Conservation (phyloP, 371 early-diverging fungal genomes). For the Coemansia linderi region DNA sequence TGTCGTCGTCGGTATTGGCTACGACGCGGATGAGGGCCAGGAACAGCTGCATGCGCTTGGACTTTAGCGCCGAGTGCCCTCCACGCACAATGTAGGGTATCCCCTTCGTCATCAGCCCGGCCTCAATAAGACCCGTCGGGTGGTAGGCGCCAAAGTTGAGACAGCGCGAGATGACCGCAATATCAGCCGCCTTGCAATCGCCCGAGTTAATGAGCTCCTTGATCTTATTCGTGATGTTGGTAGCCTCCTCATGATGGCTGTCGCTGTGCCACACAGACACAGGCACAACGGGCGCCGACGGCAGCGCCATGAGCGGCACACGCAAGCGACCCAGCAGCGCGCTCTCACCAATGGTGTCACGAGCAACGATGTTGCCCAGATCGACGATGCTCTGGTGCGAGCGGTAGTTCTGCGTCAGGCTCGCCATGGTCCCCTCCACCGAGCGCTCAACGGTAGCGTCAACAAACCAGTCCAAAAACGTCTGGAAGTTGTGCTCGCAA, state of each 20-base stretch:
- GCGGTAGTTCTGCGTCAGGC: slow-evolving; percentile 63
- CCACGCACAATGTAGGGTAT: slow-evolving; percentile 60
- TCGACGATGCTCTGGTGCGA: slow-evolving; percentile 60
- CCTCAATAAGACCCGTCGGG: slow-evolving; percentile 58
- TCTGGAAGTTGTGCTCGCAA: slow-evolving; percentile 57
- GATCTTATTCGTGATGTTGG: slow-evolving; percentile 56
- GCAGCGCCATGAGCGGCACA: slow-evolving; percentile 24
- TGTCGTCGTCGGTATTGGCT: slow-evolving; percentile 56
- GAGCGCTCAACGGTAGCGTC: slow-evolving; percentile 32
- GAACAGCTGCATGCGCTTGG: slow-evolving; percentile 57
- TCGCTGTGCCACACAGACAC: slow-evolving; percentile 48
- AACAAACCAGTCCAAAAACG: slow-evolving; percentile 56
- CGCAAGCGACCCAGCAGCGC: slow-evolving; percentile 35
- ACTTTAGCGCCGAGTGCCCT: slow-evolving; percentile 41
- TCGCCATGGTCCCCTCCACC: slow-evolving; percentile 33
- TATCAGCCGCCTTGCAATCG: slow-evolving; percentile 57
- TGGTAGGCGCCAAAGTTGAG: slow-evolving; percentile 55
- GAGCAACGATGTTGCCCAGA: slow-evolving; percentile 54
- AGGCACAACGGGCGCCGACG: slow-evolving; percentile 50
- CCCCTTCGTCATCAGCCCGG: slow-evolving; percentile 47
- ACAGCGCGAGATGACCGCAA: slow-evolving; percentile 59
- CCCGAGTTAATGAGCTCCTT: slow-evolving; percentile 51
- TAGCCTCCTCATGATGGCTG: slow-evolving; percentile 49
- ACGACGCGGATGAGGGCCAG: slow-evolving; percentile 58
- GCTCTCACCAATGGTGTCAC: slow-evolving; percentile 56